phyloP scores from a whole-genome alignment of 2,329 filamentous ascomycete species.

The Didymella arachidicola region DNA sequence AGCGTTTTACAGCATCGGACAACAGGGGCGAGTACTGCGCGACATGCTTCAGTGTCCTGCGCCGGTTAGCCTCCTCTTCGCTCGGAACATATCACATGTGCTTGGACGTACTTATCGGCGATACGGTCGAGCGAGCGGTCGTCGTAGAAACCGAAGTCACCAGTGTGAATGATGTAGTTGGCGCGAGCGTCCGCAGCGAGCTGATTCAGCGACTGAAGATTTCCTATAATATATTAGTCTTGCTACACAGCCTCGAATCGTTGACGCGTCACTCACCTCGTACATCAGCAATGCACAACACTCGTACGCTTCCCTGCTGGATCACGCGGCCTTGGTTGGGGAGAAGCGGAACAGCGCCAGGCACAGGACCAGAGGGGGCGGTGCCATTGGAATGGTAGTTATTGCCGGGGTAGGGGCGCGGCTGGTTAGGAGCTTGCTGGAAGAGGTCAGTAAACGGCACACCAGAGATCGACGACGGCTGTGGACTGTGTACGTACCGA shows the following conservation, averaged over 20 bases:
- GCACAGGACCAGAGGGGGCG: conserved; percentile 52
- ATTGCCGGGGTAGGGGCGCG: conserved; percentile 58
- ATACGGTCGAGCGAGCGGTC: conserved; percentile 94
- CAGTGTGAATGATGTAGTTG: conserved; percentile 98
- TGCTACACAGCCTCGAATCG: accelerated
- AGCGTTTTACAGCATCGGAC: conserved; percentile 73
- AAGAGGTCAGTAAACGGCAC: conserved; percentile 31
- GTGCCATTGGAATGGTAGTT: conserved; percentile 59
- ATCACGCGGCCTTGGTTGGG: conserved; percentile 62
- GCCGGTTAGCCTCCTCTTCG: conserved; percentile 25
- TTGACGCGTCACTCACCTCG: conserved; percentile 52
- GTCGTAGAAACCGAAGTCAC: conserved; percentile 99
- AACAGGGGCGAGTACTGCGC: conserved; percentile 97
- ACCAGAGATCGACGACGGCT: conserved; percentile 18
- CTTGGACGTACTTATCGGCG: conserved; percentile 83
- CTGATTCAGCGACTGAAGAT: conserved; percentile 93
- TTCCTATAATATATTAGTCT: conserved; percentile 68
- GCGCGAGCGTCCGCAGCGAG: conserved; percentile 93
- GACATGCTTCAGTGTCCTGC: conserved; percentile 94
- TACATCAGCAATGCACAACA: conserved; percentile 62
- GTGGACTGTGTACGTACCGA: conserved; percentile 38
- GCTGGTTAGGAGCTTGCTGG: conserved; percentile 60
- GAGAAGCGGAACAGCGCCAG: conserved; percentile 57
- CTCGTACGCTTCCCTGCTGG: conserved; percentile 57
- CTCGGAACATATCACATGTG: background rate